Base-by-base conservation (phyloP, 257 asterid species). In the Pogostemon cablin region DNA sequence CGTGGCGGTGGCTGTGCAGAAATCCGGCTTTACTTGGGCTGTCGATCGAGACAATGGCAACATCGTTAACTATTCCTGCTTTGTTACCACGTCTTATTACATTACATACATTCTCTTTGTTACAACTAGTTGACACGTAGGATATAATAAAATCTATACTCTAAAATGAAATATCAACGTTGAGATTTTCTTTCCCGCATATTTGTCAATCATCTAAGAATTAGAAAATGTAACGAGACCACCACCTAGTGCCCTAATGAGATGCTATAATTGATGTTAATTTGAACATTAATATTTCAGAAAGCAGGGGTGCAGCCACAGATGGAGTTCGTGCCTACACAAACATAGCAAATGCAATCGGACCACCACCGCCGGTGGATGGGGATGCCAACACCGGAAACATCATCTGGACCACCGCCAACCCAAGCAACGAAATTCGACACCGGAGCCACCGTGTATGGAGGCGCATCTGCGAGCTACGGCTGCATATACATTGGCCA, bases 291-390 rank as follows among this genome's bases (percentile, higher is more conserved):
- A 15, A 15, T 15, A 15, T 15, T 15, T 15, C 64, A 87, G 93
- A 65, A 43, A 67, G 92, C 96, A 0, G 96, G 96, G 96, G 96
- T 1, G 95, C 92, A 4, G 95, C 95, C 6, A 85, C 87, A 0
- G 96, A 86, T 7, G 95, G 96, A 8, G 5, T 1, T 2, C 79
- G 82, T 3, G 83, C 90, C 0, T 92, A 85, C 67, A 92, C 96
- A 6, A 88, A 90, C 81, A 90, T 88, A 41, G 90, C 44, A 0
- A 92, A 90, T 7, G 78, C 71, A 77, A 62, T 7, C 82, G 15
- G 65, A 86, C 80, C 49, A 90, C 96, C 15, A 80, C 81, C 0
- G 82, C 85, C 1, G 96, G 96, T 15, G 96, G 85, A 60, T 92
- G 98, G 96, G 82, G 88, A 92, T 9, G 93, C 90, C 57, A 82